Evolutionary conservation across 371 early-diverging fungal genomes (phyloP), one percentile per base, ranked within the genome.

Genomic region (Batkoa obscura): DNA sequence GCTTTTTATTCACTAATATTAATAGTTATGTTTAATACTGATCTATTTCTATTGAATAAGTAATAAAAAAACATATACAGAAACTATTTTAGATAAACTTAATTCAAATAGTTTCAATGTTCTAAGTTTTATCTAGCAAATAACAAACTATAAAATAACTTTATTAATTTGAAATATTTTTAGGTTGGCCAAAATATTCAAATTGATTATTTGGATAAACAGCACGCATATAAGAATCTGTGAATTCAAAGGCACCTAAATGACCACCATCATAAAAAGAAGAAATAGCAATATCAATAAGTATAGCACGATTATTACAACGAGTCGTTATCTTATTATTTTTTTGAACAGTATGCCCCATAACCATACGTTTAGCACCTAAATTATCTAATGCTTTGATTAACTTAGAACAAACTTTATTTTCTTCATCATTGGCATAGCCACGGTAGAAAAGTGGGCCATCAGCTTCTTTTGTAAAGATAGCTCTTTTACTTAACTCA

Each of bases 241-340:
- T 53, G 2, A 60, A 50, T n/a, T 57, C 61, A n/a, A 60, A 49
- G 23, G 61, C 61, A 39, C 52, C 61, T 23, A 52, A 52, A 37
- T 39, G 41, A 10, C 57, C 37, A 9, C 82, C 84, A 63, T 84
- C 53, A 53, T 33, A 87, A 10, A 68, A 76, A 12, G 61, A 59
- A n/a, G 79, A 78, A 38, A 84, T 82, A 15, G 85, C 88, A 45
- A 84, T 78, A 63, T 87, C 85, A 57, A 84, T 80, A 35, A 81
- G 64, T 30, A 79, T 60, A 17, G 77, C 69, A 43, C 69, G 69
- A 13, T 77, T 78, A n/a, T 70, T 63, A 59, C 82, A 84, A 1
- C 81, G 74, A 0, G 80, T 71, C 13, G 72, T 69, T 52, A 86
- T 76, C 35, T 64, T 59, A 2, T 81, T 81, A 46, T 70, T 68